phyloP scores from a whole-genome alignment of 768 basidiomycete genomes.

The Kwoniella dejecticola region DNA sequence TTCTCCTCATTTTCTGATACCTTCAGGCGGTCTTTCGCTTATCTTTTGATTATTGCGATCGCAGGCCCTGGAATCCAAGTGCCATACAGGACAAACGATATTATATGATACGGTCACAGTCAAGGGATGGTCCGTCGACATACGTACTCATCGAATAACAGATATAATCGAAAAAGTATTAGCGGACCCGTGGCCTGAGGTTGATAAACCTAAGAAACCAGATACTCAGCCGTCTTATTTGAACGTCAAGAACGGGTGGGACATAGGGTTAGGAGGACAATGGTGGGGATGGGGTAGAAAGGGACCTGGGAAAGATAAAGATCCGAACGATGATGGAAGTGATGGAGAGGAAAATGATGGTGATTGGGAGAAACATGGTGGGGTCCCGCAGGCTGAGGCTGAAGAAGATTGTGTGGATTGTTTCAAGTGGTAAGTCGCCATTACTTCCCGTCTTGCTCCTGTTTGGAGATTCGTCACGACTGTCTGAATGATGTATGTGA shows the following conservation, averaged over 20 bases:
- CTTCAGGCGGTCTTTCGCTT: too few relatives aligned
- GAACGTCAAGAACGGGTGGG: background rate
- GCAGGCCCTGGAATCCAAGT: conserved; percentile 58
- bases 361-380: conserved; percentile 50
- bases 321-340: conserved; percentile 33
- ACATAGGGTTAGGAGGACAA: background rate
- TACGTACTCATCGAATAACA: conserved; percentile 71
- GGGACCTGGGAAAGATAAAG: conserved; percentile 33
- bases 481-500: conserved; percentile 6
- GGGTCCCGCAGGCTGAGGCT: conserved; percentile 47
- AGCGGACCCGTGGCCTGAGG: conserved; percentile 66
- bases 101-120: conserved; percentile 83
- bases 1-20: too few relatives aligned
- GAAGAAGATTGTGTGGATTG: conserved; percentile 54
- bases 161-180: conserved; percentile 72
- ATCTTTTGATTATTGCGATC: too few relatives aligned
- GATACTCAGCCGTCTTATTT: conserved; percentile 3
- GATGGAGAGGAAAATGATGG: conserved; percentile 35
- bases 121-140: conserved; percentile 74
- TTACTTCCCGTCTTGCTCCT: background rate
- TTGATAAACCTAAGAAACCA: conserved; percentile 19
- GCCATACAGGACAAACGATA: conserved; percentile 81
- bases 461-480: too few relatives aligned
- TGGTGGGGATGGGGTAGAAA: conserved; percentile 53
- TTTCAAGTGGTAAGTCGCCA: conserved; percentile 51